phyloP scores from a whole-genome alignment of 2,329 filamentous ascomycete genomes.

The Cladosporium sp. region DNA sequence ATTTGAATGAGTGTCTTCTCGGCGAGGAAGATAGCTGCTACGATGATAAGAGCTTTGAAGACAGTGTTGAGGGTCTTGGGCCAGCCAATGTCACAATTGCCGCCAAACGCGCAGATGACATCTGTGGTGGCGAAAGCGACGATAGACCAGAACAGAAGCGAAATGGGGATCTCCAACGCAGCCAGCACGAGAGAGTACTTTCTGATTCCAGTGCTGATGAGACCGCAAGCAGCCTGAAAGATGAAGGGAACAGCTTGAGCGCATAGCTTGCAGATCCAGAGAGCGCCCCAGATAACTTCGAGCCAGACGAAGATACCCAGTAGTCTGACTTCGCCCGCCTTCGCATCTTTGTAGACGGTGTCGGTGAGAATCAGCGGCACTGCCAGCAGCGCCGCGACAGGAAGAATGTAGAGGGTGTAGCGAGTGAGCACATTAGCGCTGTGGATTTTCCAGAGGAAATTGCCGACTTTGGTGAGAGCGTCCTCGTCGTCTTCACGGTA shows the following conservation, averaged over 20 bases:
- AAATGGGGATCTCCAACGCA: slow-evolving; percentile 66
- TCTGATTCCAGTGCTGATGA: slow-evolving; percentile 68
- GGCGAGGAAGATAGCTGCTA: slow-evolving; percentile 64
- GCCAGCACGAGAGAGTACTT: slow-evolving; percentile 69
- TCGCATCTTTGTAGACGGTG: slow-evolving; percentile 34
- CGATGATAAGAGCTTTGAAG: slow-evolving; percentile 63
- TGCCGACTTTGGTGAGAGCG: slow-evolving; percentile 66
- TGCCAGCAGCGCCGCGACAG: slow-evolving; percentile 63
- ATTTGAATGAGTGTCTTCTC: slow-evolving; percentile 72
- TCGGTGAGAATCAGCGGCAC: slow-evolving; percentile 59
- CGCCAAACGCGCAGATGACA: slow-evolving; percentile 28
- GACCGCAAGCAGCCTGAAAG: slow-evolving; percentile 70
- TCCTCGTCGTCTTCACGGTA: slow-evolving; percentile 53
- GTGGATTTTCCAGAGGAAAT: slow-evolving; percentile 65
- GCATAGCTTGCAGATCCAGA: slow-evolving; percentile 68
- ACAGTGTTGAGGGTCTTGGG: slow-evolving; percentile 54
- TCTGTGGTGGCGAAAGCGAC: slow-evolving; percentile 65
- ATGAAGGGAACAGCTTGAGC: slow-evolving; percentile 61
- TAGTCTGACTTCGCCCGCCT: slow-evolving; percentile 46
- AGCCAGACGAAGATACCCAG: slow-evolving; percentile 69
- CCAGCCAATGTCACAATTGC: slow-evolving; percentile 19
- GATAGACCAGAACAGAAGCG: slow-evolving; percentile 69
- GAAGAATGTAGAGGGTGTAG: slow-evolving; percentile 69
- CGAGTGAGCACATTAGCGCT: slow-evolving; percentile 65
- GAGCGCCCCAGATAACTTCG: slow-evolving; percentile 66